phyloP scores from a whole-genome alignment of 768 basidiomycete species.

The Goffeauzyma gilvescens region DNA sequence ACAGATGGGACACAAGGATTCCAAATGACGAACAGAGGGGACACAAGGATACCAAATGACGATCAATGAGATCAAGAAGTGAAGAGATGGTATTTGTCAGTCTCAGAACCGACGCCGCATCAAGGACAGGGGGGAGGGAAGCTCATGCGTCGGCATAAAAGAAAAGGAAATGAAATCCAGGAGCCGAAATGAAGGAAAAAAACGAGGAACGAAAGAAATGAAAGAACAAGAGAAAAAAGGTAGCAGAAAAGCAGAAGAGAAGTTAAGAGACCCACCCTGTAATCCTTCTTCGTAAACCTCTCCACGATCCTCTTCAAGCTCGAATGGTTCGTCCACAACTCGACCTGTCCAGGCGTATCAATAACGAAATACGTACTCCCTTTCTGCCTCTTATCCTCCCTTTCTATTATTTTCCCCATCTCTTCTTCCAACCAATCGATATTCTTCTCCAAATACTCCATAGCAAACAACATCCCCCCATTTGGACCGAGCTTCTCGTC shows the following conservation, averaged over 20 bases:
- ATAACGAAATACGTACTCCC: constrained; percentile 73
- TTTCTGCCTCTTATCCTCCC: constrained; percentile 34
- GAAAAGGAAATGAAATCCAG: no score
- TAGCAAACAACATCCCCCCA: constrained; percentile 85
- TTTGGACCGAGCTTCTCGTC: constrained; percentile 76
- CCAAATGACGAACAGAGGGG: no score
- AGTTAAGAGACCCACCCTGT: constrained; percentile 58
- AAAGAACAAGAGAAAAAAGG: constrained; percentile 4
- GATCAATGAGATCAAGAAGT: no score
- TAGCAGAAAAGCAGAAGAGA: constrained; percentile 1
- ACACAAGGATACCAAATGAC: no score
- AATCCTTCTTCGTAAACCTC: constrained; percentile 51
- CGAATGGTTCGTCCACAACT: constrained; percentile 86
- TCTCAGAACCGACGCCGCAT: no score
- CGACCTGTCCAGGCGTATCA: constrained; percentile 93
- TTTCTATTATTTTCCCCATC: constrained; percentile 14
- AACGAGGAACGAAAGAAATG: not conserved
- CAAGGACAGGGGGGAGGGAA: no score
- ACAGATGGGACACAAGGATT: no score
- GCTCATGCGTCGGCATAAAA: no score
- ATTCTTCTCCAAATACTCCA: constrained; percentile 92
- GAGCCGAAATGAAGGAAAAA: no score
- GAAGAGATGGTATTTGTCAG: no score
- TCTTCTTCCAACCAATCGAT: constrained; percentile 44
- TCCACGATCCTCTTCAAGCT: constrained; percentile 64